Evolutionary conservation across 1,139 yeast genomes (phyloP), one percentile per base, ranked within the genome.

Genomic region (Suhomyces wounanorum): DNA sequence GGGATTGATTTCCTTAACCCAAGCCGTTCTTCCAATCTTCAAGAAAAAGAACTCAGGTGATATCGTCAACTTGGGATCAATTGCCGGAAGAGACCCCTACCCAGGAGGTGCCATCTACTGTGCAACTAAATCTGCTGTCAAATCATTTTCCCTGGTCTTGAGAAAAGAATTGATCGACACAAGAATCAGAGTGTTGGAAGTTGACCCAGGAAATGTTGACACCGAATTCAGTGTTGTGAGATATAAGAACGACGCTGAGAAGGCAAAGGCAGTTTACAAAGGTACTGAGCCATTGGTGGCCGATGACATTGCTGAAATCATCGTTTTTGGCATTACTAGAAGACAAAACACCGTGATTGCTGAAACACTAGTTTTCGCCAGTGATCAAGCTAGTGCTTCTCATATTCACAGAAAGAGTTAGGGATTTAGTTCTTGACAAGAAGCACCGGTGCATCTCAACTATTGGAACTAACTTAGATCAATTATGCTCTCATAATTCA

Each of bases 31-130:
- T 64, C 84, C 67, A 66, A 82, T 66, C 54, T 72, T 68, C 68
- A 72, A 58, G 67, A 68, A 60, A 68, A 78, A 81, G 55, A 75
- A 82, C 60, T 59, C 72, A 8, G 96, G 97, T 52, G 96, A 89
- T 61, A 84, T 90, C 53, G 88, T 90, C 58, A 88, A 87, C 63
- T 64, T 90, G 55, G 96, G 96, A 11, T 87, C 96, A 1, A 86
- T 89, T 66, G 96, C 96, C 14, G 96, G 96, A 33, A 79, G 89
- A 62, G 96, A 89, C 52, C 84, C 94, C 0, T 89, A 90, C 69
- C 92, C 95, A 35, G 90, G 86, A 47, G 96, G 96, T 43, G 82
- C 89, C 10, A 85, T 90, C 58, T 90, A 90, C 72, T 89, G 96
- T 72, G 87, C 96, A n/a, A 82, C 94, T 47, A 90, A 90, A 69